Evolutionary conservation across 2,329 filamentous ascomycete species (phyloP).

Genomic region (Hirsutella minnesotensis): DNA sequence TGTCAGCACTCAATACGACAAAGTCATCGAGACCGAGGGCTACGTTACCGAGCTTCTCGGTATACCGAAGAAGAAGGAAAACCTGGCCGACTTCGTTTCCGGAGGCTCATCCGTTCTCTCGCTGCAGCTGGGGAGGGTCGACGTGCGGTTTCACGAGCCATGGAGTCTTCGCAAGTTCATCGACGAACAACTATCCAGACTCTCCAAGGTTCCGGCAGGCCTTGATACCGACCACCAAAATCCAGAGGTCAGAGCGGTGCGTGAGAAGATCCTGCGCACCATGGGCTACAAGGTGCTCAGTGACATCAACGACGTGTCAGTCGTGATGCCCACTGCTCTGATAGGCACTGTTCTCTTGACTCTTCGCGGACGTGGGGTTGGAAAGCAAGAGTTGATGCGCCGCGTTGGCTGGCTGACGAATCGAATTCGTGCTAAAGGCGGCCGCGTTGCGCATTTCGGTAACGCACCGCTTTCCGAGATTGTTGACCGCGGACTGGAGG

Average conservation of each 20-base stretch:
- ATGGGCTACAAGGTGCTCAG: constrained; percentile 86
- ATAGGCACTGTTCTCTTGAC: constrained; percentile 91
- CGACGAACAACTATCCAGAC: constrained; percentile 54
- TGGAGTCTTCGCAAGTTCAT: constrained; percentile 85
- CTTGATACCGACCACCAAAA: constrained; percentile 34
- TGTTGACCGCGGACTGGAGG: constrained; percentile 80
- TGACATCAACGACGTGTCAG: constrained; percentile 91
- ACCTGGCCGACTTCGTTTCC: constrained; percentile 78
- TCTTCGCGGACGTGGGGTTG: constrained; percentile 80
- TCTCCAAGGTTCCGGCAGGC: constrained; percentile 30
- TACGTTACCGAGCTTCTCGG: constrained; percentile 92
- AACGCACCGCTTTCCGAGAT: constrained; percentile 68
- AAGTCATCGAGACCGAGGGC: constrained; percentile 94
- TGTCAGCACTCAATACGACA: constrained; percentile 96
- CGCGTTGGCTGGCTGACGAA: constrained; percentile 83
- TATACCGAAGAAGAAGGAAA: constrained; percentile 91
- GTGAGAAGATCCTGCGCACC: constrained; percentile 67
- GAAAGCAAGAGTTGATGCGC: constrained; percentile 72
- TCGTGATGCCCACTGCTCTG: constrained; percentile 94
- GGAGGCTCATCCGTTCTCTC: constrained; percentile 77
- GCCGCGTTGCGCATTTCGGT: constrained; percentile 87
- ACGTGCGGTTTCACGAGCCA: constrained; percentile 91
- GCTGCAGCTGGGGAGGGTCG: constrained; percentile 78
- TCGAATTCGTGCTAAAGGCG: constrained; percentile 73
- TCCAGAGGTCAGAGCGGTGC: constrained; percentile 38